Base-by-base conservation (phyloP, 1,284 basidiomycete genomes). In the Leucoagaricus sp. region DNA sequence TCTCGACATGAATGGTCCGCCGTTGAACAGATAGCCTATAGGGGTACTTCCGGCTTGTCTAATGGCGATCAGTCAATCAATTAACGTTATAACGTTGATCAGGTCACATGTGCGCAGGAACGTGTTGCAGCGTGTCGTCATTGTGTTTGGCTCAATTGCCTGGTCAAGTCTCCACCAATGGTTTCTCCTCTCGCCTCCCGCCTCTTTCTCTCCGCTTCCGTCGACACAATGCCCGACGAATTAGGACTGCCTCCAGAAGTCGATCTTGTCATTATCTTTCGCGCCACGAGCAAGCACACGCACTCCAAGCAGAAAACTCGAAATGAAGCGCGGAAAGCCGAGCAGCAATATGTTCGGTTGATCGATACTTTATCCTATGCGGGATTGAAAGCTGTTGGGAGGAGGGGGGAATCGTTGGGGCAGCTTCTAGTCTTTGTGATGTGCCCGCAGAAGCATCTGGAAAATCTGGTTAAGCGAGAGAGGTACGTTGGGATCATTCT, bases 371-470 rank as follows among this genome's bases (percentile, higher is more conserved):
- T 94, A 9, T 80, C 75, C 19, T 73, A 76, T 21, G 84, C 83
- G 0, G 88, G 87, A 1, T 70, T 94, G 49, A 80, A 80, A 46
- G 89, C 86, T 0, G 86, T 87, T 0, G 89, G 89, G 8, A 80
- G 89, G 61, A 76, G 86, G 19, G 91, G 91, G 12, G 87, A 88
- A 64, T 79, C 81, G 10, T 78, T 89, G 52, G 89, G 90, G 4
- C 89, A 96, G 64, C 69, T 96, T 3, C 79, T 96, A 49, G 75
- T 97, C 3, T 86, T 97, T 60, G 82, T 97, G 13, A 79, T 80
- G n/a, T 92, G 89, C 58, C 84, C 87, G 0, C 75, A 82, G 41
- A 74, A 75, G 38, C 80, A 86, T 55, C 72, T 96, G 9, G 69
- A 80, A 33, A 80, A 81, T 53, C 79, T 96, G 12, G 82, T 89